A percentile compares a stretch with the other conserved stretches of the same genome.
phyloP scores from a whole-genome alignment of 495 filamentous ascomycete genomes.

The Penicillium daleae region DNA sequence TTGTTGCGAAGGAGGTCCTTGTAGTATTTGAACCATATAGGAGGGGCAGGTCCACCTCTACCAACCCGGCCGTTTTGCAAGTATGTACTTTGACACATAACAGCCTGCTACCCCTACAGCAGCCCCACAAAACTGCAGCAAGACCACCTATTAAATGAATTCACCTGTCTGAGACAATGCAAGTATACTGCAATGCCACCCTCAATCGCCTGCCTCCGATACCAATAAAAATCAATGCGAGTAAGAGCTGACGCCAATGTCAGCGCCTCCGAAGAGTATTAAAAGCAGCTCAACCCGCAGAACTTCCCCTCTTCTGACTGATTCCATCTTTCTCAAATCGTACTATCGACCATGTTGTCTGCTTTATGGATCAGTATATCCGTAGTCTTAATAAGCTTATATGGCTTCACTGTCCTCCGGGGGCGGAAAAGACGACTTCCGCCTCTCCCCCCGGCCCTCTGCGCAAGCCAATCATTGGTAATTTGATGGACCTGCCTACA shows the following conservation, averaged over 20 bases:
- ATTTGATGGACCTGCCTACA: conserved; percentile 48
- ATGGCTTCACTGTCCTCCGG: neutral
- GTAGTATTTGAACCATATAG: neutral
- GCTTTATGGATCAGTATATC: neutral
- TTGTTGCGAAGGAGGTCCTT: too few relatives aligned
- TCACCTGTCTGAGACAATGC: neutral
- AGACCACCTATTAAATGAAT: neutral
- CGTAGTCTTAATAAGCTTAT: neutral
- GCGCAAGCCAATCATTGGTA: conserved; percentile 50
- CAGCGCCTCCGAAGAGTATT: neutral
- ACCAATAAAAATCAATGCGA: neutral
- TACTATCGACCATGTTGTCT: neutral
- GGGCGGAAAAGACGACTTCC: conserved; percentile 2
- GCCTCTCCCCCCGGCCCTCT: conserved; percentile 53
- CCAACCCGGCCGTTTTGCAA: neutral
- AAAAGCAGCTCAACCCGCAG: neutral
- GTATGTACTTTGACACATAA: neutral
- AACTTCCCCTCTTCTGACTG: neutral
- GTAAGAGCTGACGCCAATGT: neutral
- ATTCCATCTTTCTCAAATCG: neutral
- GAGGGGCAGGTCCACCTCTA: neutral
- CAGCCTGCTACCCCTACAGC: neutral
- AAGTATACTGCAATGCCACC: neutral
- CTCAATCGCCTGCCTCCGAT: neutral
- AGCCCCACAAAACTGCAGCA: neutral